Evolutionary conservation across 192 early-diverging fungal species (phyloP), one percentile per base, ranked within the genome.

Genomic region (Backusella tuberculispora): DNA sequence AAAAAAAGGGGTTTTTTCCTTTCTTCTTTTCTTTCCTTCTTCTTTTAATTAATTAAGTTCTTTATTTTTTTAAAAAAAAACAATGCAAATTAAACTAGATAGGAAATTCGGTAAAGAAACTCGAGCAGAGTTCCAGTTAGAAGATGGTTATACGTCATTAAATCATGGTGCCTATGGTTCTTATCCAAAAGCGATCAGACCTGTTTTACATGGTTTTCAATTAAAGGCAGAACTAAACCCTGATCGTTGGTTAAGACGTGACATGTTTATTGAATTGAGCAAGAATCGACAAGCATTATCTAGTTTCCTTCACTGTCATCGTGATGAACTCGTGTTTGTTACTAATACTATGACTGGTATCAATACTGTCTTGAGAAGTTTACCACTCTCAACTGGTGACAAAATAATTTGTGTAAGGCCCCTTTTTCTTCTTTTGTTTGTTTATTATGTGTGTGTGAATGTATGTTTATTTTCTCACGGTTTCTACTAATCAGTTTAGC

Each of bases 91-190:
- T 19, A 60, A 60, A 19, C 26, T 24, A 21, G 53, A 60, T 26
- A 60, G 26, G 26, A 10, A 67, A 46, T 85, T 88, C 45, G 87
- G 87, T 66, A 81, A 76, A 72, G 26, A 76, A 60, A 50, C 81
- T 41, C 83, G 84, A 5, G 24, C 71, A 53, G 72, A 85, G 41
- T 91, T 91, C 65, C 69, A 85, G 34, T 77, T 91, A 21, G 85
- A 84, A 7, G 73, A 81, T 14, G 78, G 73, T 15, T 88, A 77
- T 40, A 83, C 80, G 24, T 82, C 88, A n/a, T 76, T 85, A 44
- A 92, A 92, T 75, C 86, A 92, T 66, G 91, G 91, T 17, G 88
- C 91, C n/a, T 92, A 78, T 63, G 91, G 91, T 60, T 75, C 71
- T 1, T 71, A 72, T 46, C 87, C 76, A 17, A 43, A 73, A 5